phyloP scores from a whole-genome alignment of 2,329 filamentous ascomycete species.

The Talaromyces sp. region DNA sequence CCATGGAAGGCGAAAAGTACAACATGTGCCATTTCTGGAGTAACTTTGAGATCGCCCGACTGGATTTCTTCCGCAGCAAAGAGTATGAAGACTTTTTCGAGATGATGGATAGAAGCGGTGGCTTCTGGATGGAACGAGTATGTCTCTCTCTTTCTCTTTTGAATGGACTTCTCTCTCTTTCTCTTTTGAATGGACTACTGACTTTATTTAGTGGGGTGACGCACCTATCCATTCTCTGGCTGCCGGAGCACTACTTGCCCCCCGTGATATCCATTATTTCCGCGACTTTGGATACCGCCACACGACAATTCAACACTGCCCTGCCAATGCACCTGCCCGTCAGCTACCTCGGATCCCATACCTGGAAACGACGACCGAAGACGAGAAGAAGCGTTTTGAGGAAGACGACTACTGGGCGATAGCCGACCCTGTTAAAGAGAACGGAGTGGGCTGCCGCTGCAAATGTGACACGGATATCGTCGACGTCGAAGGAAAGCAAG shows the following conservation, averaged over 20 bases:
- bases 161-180: too few relatives aligned
- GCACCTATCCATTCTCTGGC: slow-evolving; percentile 97
- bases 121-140: slow-evolving; percentile 99
- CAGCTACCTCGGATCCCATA: slow-evolving; percentile 77
- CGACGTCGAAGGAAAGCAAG: slow-evolving; percentile 95
- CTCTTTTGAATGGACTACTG: slow-evolving; percentile 9
- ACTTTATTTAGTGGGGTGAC: slow-evolving; percentile 79
- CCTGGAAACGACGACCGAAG: slow-evolving; percentile 72
- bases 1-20: slow-evolving; percentile 96
- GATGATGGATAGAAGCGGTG: slow-evolving; percentile 97
- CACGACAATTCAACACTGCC: slow-evolving; percentile 97
- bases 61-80: slow-evolving; percentile 96
- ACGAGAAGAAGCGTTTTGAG: slow-evolving; percentile 78
- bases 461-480: slow-evolving; percentile 96
- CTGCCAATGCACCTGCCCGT: slow-evolving; percentile 84
- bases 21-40: slow-evolving; percentile 99
- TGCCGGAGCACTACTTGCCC: slow-evolving; percentile 76
- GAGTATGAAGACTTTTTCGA: slow-evolving; percentile 97
- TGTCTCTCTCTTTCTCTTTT: too few relatives aligned
- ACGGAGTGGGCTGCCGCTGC: slow-evolving; percentile 94
- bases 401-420: slow-evolving; percentile 96
- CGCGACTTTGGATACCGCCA: slow-evolving; percentile 97
- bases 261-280: slow-evolving; percentile 94
- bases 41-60: slow-evolving; percentile 94
- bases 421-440: slow-evolving; percentile 83